phyloP scores from a whole-genome alignment of 169 alveolate species.

The Plasmodium cynomolgi region DNA sequence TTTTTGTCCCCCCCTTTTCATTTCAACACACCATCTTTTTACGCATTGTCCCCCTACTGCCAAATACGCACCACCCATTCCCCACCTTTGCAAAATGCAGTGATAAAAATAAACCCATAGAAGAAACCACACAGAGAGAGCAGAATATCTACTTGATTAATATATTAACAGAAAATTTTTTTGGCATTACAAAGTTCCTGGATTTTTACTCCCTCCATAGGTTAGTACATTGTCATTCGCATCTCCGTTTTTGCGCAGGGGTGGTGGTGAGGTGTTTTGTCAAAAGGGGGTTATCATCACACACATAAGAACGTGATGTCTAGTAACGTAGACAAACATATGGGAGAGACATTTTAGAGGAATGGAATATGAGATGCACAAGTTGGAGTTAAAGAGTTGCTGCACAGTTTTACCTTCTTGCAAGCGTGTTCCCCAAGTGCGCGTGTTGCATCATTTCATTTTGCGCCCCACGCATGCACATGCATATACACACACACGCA shows the following conservation, averaged over 20 bases:
- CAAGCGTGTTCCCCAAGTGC: not conserved
- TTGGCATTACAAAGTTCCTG: constrained; percentile 30
- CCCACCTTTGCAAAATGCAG: not conserved
- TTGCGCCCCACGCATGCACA: too few species aligned
- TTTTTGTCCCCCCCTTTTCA: not conserved
- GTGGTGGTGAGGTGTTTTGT: not conserved
- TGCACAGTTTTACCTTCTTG: not conserved
- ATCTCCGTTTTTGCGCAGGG: not conserved
- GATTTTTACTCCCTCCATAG: constrained; percentile 72
- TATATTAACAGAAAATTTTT: constrained; percentile 39
- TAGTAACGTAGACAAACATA: not conserved
- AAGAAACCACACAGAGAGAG: not conserved
- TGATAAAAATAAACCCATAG: constrained; percentile 18
- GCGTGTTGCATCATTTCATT: not conserved
- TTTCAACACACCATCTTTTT: not conserved
- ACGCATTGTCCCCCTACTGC: too few species aligned
- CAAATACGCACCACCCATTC: not conserved
- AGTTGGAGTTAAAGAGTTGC: too few species aligned
- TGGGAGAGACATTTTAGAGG: not conserved
- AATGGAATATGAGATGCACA: not conserved
- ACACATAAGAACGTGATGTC: not conserved
- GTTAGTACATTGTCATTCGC: not conserved
- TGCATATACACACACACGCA: not conserved
- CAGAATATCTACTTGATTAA: constrained; percentile 15
- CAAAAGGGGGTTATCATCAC: not conserved